A percentile compares a stretch with the other conserved stretches of the same genome.
These are phyloP conservation scores for Cylindricascospora bacillispora DNA, from an alignment of 1,139 yeast species.

Conservation along the genomic window DNA sequence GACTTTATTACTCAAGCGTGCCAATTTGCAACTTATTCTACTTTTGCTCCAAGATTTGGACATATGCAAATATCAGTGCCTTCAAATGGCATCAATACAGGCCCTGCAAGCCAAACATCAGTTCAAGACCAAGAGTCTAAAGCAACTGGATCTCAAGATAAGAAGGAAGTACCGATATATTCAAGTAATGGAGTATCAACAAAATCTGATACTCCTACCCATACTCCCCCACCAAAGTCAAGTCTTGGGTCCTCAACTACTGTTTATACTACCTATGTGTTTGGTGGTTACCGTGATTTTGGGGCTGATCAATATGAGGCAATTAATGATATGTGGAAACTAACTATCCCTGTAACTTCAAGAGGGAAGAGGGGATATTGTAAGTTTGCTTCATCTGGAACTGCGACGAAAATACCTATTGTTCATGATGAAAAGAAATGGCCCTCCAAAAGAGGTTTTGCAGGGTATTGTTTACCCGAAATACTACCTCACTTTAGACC, in stretches of 20 bases:
- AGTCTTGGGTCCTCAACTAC: background rate
- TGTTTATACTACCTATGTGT: conserved; percentile 25
- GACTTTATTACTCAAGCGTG: conserved; percentile 32
- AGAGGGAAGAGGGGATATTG: conserved; percentile 26
- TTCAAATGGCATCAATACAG: conserved; percentile 2
- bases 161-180: background rate
- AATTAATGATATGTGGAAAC: conserved; percentile 36
- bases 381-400: conserved; percentile 26
- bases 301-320: conserved; percentile 27
- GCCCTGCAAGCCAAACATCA: background rate
- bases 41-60: conserved; percentile 36
- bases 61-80: conserved; percentile 27
- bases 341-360: conserved; percentile 29
- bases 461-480: conserved; percentile 19
- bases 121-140: background rate
- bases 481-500: conserved; percentile 7
- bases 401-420: conserved; percentile 22
- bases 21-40: conserved; percentile 26
- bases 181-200: background rate
- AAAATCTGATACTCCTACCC: background rate
- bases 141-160: background rate
- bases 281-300: conserved; percentile 33
- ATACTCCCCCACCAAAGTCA: too few species aligned
- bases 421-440: conserved; percentile 11
- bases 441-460: conserved; percentile 29